Evolutionary conservation across 2,329 filamentous ascomycete species (phyloP), one percentile per base, ranked within the genome.

Genomic region (Chrysoporthe deuterocubensis): DNA sequence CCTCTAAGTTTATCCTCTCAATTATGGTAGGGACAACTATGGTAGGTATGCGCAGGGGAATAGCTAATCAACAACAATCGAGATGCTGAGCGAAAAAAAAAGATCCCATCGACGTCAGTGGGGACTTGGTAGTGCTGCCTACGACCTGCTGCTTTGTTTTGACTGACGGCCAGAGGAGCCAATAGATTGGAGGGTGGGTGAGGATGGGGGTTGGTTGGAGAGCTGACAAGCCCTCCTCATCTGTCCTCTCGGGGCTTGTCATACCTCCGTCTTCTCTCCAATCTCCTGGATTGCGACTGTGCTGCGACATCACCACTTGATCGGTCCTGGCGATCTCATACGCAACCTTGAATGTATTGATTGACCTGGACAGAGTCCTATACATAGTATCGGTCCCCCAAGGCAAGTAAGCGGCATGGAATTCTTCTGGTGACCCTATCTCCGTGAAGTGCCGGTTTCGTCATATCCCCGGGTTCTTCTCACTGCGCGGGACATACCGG

Each of bases 91-190:
- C 16, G 18, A 40, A 21, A 40, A 21, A 40, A 14, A 40, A 14
- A 40, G 40, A 57, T 7, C 16, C 61, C 61, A n/a, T n/a, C 61
- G 48, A 63, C 61, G 61, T 63, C 61, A 63, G n/a, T 57, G 16
- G 44, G 54, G 18, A 7, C 32, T 11, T 40, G 18, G 54, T 57
- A 16, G 54, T 57, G 26, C 2, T 54, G 50, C 50, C 14, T 14
- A 13, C 32, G 16, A 32, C 32, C 21, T 56, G 21, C 52, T 56
- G 26, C 14, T 14, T 26, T 26, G 26, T 32, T 21, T n/a, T n/a
- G 7, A 7, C 44, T n/a, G 18, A 48, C 44, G 44, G 5, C 18
- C 6, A 8, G 21, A 8, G 8, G 50, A 26, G 50, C 50, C 50
- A 54, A 54, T 26, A 18, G 50, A 18, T 54, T 18, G 44, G 16